These are phyloP conservation scores for Monoraphidium neglectum DNA, from an alignment of 139 green algal genomes.

Conservation along the genomic window DNA sequence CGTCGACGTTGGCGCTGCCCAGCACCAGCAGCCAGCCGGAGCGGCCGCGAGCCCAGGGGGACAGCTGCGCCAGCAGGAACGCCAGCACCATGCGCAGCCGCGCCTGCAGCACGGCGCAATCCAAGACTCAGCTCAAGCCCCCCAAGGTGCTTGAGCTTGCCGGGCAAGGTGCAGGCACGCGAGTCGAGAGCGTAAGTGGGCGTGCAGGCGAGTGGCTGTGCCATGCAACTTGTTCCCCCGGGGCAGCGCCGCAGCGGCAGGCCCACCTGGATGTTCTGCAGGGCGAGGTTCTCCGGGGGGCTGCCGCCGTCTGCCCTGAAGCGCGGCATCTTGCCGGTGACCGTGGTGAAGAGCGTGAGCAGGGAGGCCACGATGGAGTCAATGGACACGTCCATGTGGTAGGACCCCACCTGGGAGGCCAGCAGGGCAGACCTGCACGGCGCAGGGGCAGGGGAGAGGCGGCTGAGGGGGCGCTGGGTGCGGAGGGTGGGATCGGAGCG, in stretches of 20 bases:
- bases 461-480: no score
- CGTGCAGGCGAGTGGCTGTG: no score
- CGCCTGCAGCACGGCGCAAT: conserved; percentile 52
- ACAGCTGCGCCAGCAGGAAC: conserved; percentile 90
- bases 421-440: conserved; percentile 38
- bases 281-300: conserved; percentile 89
- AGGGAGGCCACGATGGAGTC: conserved; percentile 61
- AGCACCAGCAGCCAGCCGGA: conserved; percentile 94
- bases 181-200: no score
- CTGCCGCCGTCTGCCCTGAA: conserved; percentile 87
- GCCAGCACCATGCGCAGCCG: conserved; percentile 96
- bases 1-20: conserved; percentile 95
- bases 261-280: conserved; percentile 89
- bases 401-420: conserved; percentile 77
- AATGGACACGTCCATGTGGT: conserved; percentile 87
- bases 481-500: neutral
- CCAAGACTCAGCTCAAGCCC: no score
- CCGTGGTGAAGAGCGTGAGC: conserved; percentile 71
- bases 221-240: no score
- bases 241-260: no score
- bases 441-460: no score
- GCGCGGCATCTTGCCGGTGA: conserved; percentile 75
- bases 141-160: no score
- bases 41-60: conserved; percentile 67
- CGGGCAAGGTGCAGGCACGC: no score